Evolutionary conservation across 805 yeast species (phyloP).

Genomic region (Schwanniomyces sp.): DNA sequence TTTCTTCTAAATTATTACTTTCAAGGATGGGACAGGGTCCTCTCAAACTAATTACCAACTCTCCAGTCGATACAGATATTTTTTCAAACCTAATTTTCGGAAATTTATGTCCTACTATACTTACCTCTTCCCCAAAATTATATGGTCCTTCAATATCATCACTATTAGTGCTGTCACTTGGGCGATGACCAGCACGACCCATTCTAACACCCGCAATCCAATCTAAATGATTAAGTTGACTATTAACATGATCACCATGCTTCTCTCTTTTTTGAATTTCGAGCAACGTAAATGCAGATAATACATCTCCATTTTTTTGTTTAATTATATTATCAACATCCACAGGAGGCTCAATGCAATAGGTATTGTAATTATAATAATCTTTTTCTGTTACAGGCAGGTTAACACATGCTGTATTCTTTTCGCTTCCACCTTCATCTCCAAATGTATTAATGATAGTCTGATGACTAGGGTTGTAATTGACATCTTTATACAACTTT

Average conservation of each 20-base stretch:
- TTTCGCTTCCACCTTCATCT: constrained; percentile 3
- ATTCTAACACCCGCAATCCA: constrained; percentile 94
- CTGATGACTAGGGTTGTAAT: constrained; percentile 36
- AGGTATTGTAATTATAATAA: constrained; percentile 27
- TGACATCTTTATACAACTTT: constrained; percentile 34
- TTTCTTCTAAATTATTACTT: not conserved
- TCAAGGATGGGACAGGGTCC: constrained; percentile 45
- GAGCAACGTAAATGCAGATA: constrained; percentile 37
- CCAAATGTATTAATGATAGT: constrained; percentile 14
- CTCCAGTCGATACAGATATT: constrained; percentile 86
- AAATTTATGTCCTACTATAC: constrained; percentile 82
- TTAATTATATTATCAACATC: constrained; percentile 30
- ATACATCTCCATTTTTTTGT: constrained; percentile 30
- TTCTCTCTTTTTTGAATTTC: constrained; percentile 36
- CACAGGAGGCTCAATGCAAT: constrained; percentile 36
- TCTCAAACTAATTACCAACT: constrained; percentile 67
- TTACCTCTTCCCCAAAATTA: constrained; percentile 89
- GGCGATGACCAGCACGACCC: constrained; percentile 49
- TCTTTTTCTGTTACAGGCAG: not conserved
- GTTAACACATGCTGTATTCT: not conserved
- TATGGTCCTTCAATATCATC: constrained; percentile 38
- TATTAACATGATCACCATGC: constrained; percentile 31
- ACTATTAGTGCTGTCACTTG: constrained; percentile 12
- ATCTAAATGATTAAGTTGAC: constrained; percentile 65
- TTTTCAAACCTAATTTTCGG: constrained; percentile 85